Base-by-base conservation (phyloP, 2,329 filamentous ascomycete genomes). In the Nannizzia gypsea region DNA sequence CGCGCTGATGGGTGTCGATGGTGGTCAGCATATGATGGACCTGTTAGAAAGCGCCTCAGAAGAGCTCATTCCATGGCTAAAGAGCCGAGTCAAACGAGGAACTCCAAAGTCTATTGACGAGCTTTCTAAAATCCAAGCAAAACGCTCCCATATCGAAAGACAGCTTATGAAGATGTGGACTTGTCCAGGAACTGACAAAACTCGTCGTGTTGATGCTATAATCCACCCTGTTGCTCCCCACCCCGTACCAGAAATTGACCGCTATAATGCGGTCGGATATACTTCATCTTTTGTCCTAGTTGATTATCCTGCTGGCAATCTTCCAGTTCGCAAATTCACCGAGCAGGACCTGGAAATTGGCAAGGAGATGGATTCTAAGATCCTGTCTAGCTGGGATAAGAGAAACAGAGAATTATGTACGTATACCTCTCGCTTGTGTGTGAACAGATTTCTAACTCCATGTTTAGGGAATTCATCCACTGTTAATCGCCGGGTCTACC, bases 201-300 rank as follows among this genome's bases (percentile, higher is more conserved):
- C 73, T 13, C 67, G 68, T 52, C 69, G 67, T 3, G 44, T 87
- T 6, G 84, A 87, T 72, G 82, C 82, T 0, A 78, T 87, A 57
- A 78, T 87, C 59, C 83, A 79, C 63, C 84, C 84, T 0, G 75
- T 85, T 0, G 83, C 83, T 13, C 83, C 83, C 1, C 84, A 87
- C 68, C 82, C 84, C 0, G 78, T 84, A 0, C 81, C 83, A 0
- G 76, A 78, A 8, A 79, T 84, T 59, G 84, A 87, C 71, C 73
- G 78, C 1, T 87, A 82, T 71, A 84, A 85, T 67, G 80, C 79
- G 0, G 79, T 82, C 0, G 80, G 82, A 60, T 87, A 86, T 66
- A 85, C 83, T 0, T 80, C 76, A 22, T 77, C 76, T 1, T 85
- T 83, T 66, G 83, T 85, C 6, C 66, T 86, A 59, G 69, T 87